phyloP scores from a whole-genome alignment of 2,329 filamentous ascomycete species.

The Hypoxylon sp. region DNA sequence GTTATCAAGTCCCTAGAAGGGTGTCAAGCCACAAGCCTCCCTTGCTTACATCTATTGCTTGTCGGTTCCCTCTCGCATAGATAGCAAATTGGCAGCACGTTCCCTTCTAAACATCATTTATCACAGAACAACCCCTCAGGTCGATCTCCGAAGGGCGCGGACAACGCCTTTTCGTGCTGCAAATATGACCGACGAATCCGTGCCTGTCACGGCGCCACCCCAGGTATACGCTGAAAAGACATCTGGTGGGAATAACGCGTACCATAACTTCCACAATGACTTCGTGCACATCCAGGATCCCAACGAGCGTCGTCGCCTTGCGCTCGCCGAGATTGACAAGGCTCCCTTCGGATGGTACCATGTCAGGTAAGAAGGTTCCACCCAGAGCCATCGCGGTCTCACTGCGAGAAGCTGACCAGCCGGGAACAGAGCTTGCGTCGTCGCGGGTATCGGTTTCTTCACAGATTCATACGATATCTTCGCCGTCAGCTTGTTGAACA shows the following conservation, averaged over 20 bases:
- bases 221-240: constrained; percentile 61
- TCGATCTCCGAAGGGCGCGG: constrained; percentile 18
- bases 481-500: constrained; percentile 79
- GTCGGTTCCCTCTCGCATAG: constrained; percentile 25
- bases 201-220: constrained; percentile 20
- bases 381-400: neutral
- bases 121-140: constrained; percentile 10
- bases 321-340: constrained; percentile 86
- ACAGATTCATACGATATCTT: constrained; percentile 91
- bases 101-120: constrained; percentile 15
- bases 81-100: constrained; percentile 22
- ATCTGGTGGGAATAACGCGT: constrained; percentile 76
- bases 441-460: constrained; percentile 90
- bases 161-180: constrained; percentile 13
- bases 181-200: constrained; percentile 46
- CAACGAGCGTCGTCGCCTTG: constrained; percentile 83
- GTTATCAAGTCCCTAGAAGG: constrained; percentile 31
- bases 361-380: constrained; percentile 61
- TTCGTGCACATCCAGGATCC: constrained; percentile 76
- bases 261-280: constrained; percentile 84
- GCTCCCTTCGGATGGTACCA: constrained; percentile 90
- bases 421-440: constrained; percentile 73
- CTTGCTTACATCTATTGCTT: constrained; percentile 39
- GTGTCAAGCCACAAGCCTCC: constrained; percentile 36
- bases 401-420: constrained; percentile 34